Base-by-base conservation (phyloP, 192 early-diverging fungal species). In the Backusella macrospora region DNA sequence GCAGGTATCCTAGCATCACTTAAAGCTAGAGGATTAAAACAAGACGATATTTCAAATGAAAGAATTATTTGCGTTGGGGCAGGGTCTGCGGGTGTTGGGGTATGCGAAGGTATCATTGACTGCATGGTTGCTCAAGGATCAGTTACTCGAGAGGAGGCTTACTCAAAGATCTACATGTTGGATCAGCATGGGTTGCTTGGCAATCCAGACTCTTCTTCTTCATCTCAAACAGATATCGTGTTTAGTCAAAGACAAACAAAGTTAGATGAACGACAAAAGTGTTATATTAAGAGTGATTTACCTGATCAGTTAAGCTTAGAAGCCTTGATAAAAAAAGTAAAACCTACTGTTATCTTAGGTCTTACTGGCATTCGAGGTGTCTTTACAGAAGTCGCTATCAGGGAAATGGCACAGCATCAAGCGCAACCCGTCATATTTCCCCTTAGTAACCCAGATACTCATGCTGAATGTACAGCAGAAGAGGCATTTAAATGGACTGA, bases 401-500 rank as follows among this genome's bases (percentile, higher is more conserved):
- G 82, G 26, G 77, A 80, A 38, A 94, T 99, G 92, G 90, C 86
- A 63, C 74, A 86, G 34, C 68, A 94, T 34, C 95, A 94, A 76
- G 76, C 87, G 21, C 84, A 86, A 10, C 96, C 96, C 13, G 93
- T 98, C 76, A 87, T 98, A 48, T 96, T 98, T 82, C 96, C 96
- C 7, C 84, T 95, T 71, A 95, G 92, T 15, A 98, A 97, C 78
- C 96, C 95, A 38, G 77, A 85, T 67, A 89, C 87, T 69, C 95
- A 96, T 81, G 93, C 95, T 71, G 97, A 99, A 86, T 99, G 97
- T 86, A 95, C 94, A 7, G 98, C 93, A 70, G 96, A 94, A 83
- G 82, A 93, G 70, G 96, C 97, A 55, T 94, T 99, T 92, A 79
- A 81, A 55, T 78, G 81, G 81, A 95, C 97, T 13, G 82, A 95